Evolutionary conservation across 2,329 filamentous ascomycete species (phyloP), one percentile per base, ranked within the genome.

Genomic region (Hypoxylon rubiginosum): DNA sequence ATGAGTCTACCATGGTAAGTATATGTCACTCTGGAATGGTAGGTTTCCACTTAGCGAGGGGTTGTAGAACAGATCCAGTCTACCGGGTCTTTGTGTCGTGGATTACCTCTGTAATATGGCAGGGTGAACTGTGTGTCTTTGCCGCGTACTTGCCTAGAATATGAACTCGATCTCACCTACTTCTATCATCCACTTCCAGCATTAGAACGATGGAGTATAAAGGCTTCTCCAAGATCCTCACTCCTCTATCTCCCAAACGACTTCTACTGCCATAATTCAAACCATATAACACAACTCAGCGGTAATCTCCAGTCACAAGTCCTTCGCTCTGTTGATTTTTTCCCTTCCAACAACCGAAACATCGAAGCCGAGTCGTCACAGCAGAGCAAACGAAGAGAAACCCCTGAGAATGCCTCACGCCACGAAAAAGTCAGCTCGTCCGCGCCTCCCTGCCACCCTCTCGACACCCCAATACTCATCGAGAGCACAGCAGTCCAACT

Each of bases 31-130:
- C 30, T 15, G 48, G 39, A 28, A 43, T 28, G 51, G 51, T 32
- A 48, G 43, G 21, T 26, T 15, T 26, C 21, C 19, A 32, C 43
- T 39, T 51, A 28, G 34, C 53, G 55, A 50, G 46, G 51, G 34
- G 21, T 17, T 58, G 64, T 53, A 63, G 62, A 58, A 65, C 58
- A 43, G 64, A 64, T 58, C 61, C 64, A 65, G 49, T 54, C 64
- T 57, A 51, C 56, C 53, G 67, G 67, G 59, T 60, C 64, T 60
- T 46, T 24, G 9, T 61, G 41, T 55, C 39, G 52, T 64, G 58
- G 21, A 54, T 58, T 55, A 45, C 10, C 19, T 52, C 36, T 60
- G 46, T 51, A 52, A 36, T 21, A 21, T 15, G 43, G 43, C 56
- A 56, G 57, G 28, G 55, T 30, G 50, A 46, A 19, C 17, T 58